A percentile compares a stretch with the other conserved stretches of the same genome.
Evolutionary conservation across 441 rosid genomes (phyloP).

Genomic region (Erysimum cheiri): DNA sequence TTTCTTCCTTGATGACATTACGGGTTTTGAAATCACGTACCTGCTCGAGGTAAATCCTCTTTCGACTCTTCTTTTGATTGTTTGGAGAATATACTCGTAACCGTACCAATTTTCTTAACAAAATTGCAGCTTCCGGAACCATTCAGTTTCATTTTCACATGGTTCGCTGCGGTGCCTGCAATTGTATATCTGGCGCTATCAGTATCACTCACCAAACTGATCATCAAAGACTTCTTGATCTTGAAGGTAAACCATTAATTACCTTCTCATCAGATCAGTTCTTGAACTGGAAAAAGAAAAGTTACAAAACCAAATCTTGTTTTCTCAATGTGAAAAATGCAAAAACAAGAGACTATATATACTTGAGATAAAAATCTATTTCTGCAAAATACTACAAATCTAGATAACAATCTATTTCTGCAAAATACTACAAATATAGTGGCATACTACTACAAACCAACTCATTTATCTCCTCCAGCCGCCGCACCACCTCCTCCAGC

Average conservation of each 20-base stretch:
- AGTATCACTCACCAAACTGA: constrained; percentile 74
- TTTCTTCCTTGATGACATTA: constrained; percentile 91
- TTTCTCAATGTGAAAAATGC: too few relatives aligned
- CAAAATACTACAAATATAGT: constrained; percentile 58
- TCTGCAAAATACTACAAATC: neutral
- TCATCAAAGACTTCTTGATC: constrained; percentile 80
- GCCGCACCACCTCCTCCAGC: too few relatives aligned
- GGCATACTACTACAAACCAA: constrained; percentile 96
- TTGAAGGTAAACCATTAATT: constrained; percentile 60
- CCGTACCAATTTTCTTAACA: neutral
- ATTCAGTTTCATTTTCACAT: constrained; percentile 91
- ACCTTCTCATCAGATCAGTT: constrained; percentile 5
- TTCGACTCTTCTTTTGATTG: neutral
- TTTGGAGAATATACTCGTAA: neutral
- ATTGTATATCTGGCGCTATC: constrained; percentile 69
- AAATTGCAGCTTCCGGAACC: constrained; percentile 86
- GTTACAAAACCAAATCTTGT: neutral
- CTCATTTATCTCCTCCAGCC: constrained; percentile 27
- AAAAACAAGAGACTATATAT: neutral
- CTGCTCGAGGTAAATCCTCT: constrained; percentile 72
- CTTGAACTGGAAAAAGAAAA: neutral
- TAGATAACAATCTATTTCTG: neutral
- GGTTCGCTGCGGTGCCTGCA: constrained; percentile 92
- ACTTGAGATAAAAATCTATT: neutral
- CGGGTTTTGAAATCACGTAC: constrained; percentile 88